These are phyloP conservation scores for Diaporthe velutina DNA, from an alignment of 2,329 filamentous ascomycete species.

Conservation along the genomic window DNA sequence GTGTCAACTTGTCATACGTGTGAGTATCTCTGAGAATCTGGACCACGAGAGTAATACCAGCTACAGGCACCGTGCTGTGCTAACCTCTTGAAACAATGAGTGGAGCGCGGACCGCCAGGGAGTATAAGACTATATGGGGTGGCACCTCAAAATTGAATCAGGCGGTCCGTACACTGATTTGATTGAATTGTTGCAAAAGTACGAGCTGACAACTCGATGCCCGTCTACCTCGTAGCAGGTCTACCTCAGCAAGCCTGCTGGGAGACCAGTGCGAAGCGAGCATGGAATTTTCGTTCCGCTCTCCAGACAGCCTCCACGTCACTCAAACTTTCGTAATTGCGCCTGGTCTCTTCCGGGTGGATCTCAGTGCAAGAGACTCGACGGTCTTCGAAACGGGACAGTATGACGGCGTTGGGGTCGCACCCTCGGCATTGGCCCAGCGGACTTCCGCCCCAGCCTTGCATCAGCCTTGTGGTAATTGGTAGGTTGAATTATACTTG, in stretches of 20 bases:
- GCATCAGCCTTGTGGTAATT: background rate
- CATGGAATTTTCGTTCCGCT: background rate
- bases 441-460: background rate
- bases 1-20: background rate
- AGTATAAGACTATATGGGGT: background rate
- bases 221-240: too few relatives aligned
- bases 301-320: too few relatives aligned
- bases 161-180: too few relatives aligned
- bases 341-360: background rate
- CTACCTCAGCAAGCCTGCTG: background rate
- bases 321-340: background rate
- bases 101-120: background rate
- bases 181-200: background rate
- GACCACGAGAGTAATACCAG: background rate
- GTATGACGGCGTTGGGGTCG: background rate
- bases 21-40: background rate
- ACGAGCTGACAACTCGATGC: background rate
- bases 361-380: background rate
- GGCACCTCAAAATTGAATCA: accelerated
- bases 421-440: background rate
- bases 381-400: background rate
- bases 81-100: background rate
- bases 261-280: background rate
- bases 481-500: background rate
- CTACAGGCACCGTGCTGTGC: background rate